These are phyloP conservation scores for Syzygium jambos DNA, from an alignment of 345 rosid genomes.

Conservation along the genomic window DNA sequence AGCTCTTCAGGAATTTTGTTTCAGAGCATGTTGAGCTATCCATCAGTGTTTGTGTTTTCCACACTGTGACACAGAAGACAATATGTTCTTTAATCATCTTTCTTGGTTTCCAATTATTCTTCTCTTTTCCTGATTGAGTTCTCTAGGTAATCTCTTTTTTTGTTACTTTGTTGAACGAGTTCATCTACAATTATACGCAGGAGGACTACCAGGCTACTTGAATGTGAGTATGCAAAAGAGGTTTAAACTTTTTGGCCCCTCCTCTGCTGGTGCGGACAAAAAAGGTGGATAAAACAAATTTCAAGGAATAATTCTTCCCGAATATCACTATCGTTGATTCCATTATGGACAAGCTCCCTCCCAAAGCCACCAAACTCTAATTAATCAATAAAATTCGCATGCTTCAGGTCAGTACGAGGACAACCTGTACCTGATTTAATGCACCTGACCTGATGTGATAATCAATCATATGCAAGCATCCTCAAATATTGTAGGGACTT, in stretches of 20 bases:
- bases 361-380: too few relatives aligned
- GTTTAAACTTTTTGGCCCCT: neutral
- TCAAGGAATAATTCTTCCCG: too few relatives aligned
- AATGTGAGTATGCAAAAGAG: neutral
- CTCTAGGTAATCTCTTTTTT: neutral
- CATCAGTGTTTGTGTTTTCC: neutral
- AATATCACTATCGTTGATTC: too few relatives aligned
- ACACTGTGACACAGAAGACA: neutral
- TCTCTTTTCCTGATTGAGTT: neutral
- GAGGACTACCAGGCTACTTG: neutral
- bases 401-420: too few relatives aligned
- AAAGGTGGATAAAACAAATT: neutral
- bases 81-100: neutral
- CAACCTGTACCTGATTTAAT: too few relatives aligned
- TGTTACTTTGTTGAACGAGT: neutral
- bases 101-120: neutral
- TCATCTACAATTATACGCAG: neutral
- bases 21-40: neutral
- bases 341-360: too few relatives aligned
- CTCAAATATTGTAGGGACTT: too few relatives aligned
- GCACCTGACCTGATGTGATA: too few relatives aligned
- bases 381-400: too few relatives aligned
- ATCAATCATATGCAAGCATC: too few relatives aligned
- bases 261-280: neutral
- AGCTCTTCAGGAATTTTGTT: neutral